These are phyloP conservation scores for Dysphania ambrosioides DNA, from an alignment of 148 eudicot genomes.

Conservation along the genomic window DNA sequence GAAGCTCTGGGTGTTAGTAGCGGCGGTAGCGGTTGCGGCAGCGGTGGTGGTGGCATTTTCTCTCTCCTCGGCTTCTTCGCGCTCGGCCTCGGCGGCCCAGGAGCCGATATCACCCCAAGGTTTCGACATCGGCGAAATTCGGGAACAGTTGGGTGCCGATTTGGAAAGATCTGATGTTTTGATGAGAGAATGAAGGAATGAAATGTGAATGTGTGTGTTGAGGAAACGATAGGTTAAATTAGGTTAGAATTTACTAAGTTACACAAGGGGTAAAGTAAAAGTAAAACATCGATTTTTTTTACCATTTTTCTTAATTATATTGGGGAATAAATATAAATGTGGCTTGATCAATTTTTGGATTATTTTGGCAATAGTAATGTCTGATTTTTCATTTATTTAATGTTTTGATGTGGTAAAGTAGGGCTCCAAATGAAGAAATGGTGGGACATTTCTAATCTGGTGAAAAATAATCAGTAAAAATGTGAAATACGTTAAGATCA, in stretches of 20 bases:
- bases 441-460: too few species aligned
- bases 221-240: background rate
- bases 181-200: background rate
- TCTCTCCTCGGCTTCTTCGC: conserved; percentile 56
- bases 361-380: too few species aligned
- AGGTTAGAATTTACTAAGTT: too few species aligned
- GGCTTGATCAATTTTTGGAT: too few species aligned
- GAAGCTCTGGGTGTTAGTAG: conserved; percentile 6
- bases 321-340: too few species aligned
- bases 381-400: too few species aligned
- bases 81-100: conserved; percentile 83
- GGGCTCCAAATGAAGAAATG: too few species aligned
- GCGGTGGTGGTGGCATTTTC: conserved; percentile 30
- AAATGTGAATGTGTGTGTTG: background rate
- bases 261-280: background rate
- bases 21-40: conserved; percentile 31
- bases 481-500: too few species aligned
- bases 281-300: background rate
- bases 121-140: conserved; percentile 41
- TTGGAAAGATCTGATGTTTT: conserved; percentile 11
- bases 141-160: background rate
- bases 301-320: background rate
- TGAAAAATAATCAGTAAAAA: too few species aligned
- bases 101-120: conserved; percentile 68
- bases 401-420: too few species aligned